These are phyloP conservation scores for Myochromella boudieri DNA, from an alignment of 768 basidiomycete genomes.

Conservation along the genomic window DNA sequence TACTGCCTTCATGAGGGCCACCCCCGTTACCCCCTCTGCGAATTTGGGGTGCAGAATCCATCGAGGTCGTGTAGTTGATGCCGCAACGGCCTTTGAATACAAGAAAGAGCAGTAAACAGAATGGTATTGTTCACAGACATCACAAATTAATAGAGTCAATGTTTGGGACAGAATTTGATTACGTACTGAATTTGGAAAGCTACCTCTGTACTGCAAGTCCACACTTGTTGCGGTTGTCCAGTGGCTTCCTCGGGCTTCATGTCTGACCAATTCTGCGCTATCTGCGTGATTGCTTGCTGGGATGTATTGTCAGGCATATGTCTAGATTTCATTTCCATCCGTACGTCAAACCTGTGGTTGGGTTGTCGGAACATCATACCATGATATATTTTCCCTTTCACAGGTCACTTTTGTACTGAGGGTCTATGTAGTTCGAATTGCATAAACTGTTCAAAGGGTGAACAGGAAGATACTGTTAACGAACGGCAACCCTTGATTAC, in stretches of 20 bases:
- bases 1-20: constrained; percentile 14
- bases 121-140: constrained; percentile 4
- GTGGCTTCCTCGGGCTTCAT: constrained; percentile 17
- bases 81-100: not conserved
- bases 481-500: constrained; percentile 31
- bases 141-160: constrained; percentile 6
- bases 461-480: constrained; percentile 8
- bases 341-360: constrained; percentile 21
- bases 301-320: constrained; percentile 37
- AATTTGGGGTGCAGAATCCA: constrained; percentile 20
- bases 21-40: constrained; percentile 18
- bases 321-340: constrained; percentile 37
- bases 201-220: not conserved
- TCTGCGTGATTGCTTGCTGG: constrained; percentile 29
- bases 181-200: not conserved
- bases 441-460: constrained; percentile 7
- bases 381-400: not conserved
- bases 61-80: constrained; percentile 6
- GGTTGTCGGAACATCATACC: not conserved
- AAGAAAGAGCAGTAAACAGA: not conserved
- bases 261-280: constrained; percentile 27
- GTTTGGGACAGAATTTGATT: not conserved
- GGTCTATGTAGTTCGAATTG: constrained; percentile 25
- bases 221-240: not conserved
- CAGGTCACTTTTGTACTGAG: constrained; percentile 38